Evolutionary conservation across 306 rosid species (phyloP).

Genomic region (Gynostemma pentaphyllum): DNA sequence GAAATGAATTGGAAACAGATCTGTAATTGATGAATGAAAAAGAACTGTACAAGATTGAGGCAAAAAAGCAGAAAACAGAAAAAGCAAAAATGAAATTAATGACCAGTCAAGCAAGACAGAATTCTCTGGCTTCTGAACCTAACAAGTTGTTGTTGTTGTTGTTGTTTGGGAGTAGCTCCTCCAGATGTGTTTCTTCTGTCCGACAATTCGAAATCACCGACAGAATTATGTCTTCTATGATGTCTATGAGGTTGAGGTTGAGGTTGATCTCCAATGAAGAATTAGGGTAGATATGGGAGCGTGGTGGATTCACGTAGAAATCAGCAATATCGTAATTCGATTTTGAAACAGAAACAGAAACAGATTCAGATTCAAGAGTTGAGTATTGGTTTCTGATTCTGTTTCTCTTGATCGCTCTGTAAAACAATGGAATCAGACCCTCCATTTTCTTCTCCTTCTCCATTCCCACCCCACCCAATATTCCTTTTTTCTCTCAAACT

Average conservation of each 20-base stretch:
- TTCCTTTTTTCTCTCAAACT: background rate
- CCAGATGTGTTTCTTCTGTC: too few species aligned
- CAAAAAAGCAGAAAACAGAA: too few species aligned
- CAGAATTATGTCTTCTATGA: background rate
- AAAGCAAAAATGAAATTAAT: too few species aligned
- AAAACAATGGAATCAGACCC: conserved; percentile 30
- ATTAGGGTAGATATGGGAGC: background rate
- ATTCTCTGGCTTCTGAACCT: conserved; percentile 11
- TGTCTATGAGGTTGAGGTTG: too few species aligned
- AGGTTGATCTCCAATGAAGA: background rate
- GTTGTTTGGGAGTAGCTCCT: too few species aligned
- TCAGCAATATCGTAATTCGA: conserved; percentile 8
- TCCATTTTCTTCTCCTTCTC: conserved; percentile 10
- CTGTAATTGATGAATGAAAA: too few species aligned
- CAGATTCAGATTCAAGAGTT: conserved; percentile 4
- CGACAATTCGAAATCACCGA: background rate
- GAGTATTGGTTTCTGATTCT: conserved; percentile 9
- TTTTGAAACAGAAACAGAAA: background rate
- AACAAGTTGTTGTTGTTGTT: background rate
- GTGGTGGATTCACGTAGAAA: conserved; percentile 2
- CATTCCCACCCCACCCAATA: too few species aligned
- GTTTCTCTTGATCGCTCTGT: conserved; percentile 23
- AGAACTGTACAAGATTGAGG: too few species aligned
- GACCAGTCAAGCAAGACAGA: conserved; percentile 2
- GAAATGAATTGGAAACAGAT: too few species aligned